Evolutionary conservation across 108 stramenopile genomes (phyloP).

Genomic region (Schizochytrium sp.): DNA sequence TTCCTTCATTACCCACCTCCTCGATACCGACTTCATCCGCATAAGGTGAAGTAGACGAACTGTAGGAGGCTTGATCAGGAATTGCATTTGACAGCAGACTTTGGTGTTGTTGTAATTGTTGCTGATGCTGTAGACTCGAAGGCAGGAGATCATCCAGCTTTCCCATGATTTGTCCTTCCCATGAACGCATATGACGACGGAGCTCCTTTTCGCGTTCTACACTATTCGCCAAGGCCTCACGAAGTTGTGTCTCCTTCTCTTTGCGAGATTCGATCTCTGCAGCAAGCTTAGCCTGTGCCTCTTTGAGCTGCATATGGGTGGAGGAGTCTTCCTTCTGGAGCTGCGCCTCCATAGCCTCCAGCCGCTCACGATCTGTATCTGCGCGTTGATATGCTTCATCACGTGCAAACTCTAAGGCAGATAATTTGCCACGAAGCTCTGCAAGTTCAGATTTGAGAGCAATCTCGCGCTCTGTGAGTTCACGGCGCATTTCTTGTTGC

Average conservation of each 20-base stretch:
- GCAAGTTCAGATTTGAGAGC: not conserved
- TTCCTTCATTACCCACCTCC: not conserved
- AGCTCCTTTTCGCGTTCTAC: constrained; percentile 1
- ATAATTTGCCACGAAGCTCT: constrained; percentile 1
- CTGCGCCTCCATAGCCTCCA: not conserved
- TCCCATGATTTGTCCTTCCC: too few species aligned
- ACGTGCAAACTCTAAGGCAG: constrained; percentile 20
- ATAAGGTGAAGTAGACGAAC: not conserved
- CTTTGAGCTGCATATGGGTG: not conserved
- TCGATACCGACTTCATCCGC: constrained; percentile 1
- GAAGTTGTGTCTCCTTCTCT: not conserved
- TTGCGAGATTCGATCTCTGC: not conserved
- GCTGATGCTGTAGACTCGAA: too few species aligned
- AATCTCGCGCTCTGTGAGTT: not conserved
- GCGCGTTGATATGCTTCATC: not conserved
- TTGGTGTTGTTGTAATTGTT: too few species aligned
- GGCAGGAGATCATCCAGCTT: too few species aligned
- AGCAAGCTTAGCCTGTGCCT: not conserved
- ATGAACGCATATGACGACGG: not conserved
- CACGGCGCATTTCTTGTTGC: constrained; percentile 6
- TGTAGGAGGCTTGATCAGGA: not conserved
- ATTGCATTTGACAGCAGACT: not conserved
- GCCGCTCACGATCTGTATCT: not conserved
- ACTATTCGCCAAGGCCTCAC: constrained; percentile 2
- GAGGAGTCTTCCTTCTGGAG: not conserved